A percentile compares a stretch with the other conserved stretches of the same genome.
Conservation (phyloP, 768 basidiomycete genomes). For the Termitomyces sp. region DNA sequence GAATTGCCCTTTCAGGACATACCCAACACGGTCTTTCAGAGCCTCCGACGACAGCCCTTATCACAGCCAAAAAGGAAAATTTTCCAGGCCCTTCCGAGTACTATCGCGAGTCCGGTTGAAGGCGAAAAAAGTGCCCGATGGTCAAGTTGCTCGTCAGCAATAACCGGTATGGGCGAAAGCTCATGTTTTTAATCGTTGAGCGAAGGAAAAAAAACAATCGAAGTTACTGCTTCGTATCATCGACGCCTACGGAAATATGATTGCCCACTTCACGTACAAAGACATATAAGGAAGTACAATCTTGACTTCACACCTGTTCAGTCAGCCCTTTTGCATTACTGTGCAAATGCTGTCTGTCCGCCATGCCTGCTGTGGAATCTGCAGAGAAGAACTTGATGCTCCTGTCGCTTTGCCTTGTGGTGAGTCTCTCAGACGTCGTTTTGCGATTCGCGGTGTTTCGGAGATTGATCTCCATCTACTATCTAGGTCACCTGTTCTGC, state of each 20-base stretch:
- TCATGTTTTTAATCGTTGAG: background rate
- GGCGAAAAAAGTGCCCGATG: background rate
- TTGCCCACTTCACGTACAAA: background rate
- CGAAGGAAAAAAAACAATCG: background rate
- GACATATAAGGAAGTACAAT: slow-evolving; percentile 14
- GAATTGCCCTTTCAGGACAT: slow-evolving; percentile 23
- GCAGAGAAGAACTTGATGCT: slow-evolving; percentile 50
- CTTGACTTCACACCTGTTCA: slow-evolving; percentile 2
- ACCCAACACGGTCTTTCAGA: slow-evolving; percentile 31
- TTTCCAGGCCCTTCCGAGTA: background rate
- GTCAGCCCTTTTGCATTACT: background rate
- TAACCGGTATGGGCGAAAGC: slow-evolving; percentile 1
- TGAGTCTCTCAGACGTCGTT: slow-evolving; percentile 28
- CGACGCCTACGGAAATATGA: background rate
- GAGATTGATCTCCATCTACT: slow-evolving; percentile 1
- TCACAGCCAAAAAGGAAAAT: background rate
- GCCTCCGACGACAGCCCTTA: slow-evolving; percentile 28
- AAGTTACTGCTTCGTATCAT: background rate
- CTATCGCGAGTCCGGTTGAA: background rate
- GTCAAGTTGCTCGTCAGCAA: background rate
- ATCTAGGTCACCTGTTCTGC: slow-evolving; percentile 64
- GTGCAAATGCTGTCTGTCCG: background rate
- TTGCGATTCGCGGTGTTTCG: background rate
- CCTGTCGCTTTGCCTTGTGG: slow-evolving; percentile 68
- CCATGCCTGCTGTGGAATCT: slow-evolving; percentile 60